phyloP scores from a whole-genome alignment of 169 alveolate species.

The Plasmodium berghei region DNA sequence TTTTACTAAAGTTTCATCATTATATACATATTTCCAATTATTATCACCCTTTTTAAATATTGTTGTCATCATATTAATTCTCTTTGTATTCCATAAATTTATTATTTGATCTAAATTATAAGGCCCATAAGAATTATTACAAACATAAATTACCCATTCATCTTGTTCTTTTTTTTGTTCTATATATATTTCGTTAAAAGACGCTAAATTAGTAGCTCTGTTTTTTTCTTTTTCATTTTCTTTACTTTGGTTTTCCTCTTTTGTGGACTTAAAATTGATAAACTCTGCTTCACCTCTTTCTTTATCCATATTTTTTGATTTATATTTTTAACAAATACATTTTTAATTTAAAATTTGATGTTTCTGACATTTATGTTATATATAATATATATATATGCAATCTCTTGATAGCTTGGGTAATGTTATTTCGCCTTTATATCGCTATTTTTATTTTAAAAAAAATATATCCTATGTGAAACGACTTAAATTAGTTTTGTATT shows the following conservation, averaged over 20 bases:
- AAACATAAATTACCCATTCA: conserved; percentile 55
- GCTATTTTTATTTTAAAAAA: too few relatives aligned
- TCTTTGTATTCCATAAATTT: conserved; percentile 56
- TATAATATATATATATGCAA: neutral
- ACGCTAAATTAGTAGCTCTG: neutral
- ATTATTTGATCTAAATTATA: conserved; percentile 48
- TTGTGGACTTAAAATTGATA: neutral
- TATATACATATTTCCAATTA: conserved; percentile 72
- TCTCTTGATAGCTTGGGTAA: too few relatives aligned
- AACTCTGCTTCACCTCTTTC: neutral
- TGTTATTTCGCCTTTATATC: too few relatives aligned
- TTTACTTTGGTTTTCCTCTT: neutral
- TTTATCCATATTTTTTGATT: conserved; percentile 17
- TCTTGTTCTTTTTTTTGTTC: conserved; percentile 13
- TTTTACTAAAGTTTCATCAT: conserved; percentile 56
- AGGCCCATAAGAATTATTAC: conserved; percentile 65
- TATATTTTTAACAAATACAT: conserved; percentile 6
- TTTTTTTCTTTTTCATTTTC: neutral
- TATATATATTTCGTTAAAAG: neutral
- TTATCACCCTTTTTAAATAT: conserved; percentile 69
- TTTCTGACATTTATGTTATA: neutral
- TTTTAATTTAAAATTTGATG: conserved; percentile 5
- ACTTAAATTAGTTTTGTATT: too few relatives aligned
- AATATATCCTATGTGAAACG: too few relatives aligned
- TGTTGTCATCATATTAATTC: conserved; percentile 61